Conservation (phyloP, 768 basidiomycete species). For the Sporobolomyces roseus region DNA sequence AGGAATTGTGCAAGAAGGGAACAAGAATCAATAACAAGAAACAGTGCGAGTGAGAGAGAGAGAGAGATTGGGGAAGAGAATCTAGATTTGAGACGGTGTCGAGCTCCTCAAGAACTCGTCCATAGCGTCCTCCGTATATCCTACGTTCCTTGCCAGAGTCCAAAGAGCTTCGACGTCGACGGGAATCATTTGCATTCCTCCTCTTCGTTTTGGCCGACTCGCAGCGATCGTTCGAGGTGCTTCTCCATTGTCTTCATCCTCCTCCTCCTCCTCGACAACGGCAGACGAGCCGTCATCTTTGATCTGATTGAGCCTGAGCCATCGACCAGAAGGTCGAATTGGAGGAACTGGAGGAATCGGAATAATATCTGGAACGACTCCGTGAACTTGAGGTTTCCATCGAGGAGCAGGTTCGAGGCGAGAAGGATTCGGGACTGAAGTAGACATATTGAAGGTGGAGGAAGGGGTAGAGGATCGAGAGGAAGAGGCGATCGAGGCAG, state of each 20-base stretch:
- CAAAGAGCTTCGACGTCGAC: slow-evolving; percentile 13
- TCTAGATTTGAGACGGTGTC: too few species aligned
- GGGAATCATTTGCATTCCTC: slow-evolving; percentile 16
- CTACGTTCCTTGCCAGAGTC: neutral
- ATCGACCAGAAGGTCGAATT: slow-evolving; percentile 26
- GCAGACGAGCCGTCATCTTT: neutral
- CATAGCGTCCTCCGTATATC: slow-evolving; percentile 6
- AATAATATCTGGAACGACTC: neutral
- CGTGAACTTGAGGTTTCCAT: slow-evolving; percentile 4
- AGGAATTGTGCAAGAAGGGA: too few species aligned
- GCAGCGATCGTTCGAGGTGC: slow-evolving; percentile 6
- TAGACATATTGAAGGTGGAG: neutral
- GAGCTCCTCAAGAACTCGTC: neutral
- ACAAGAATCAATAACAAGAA: too few species aligned
- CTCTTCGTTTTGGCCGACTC: slow-evolving; percentile 15
- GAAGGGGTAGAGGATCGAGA: neutral
- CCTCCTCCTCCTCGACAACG: slow-evolving; percentile 4
- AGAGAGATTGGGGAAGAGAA: neutral
- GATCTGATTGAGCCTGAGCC: slow-evolving; percentile 25
- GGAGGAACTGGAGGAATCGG: slow-evolving; percentile 20
- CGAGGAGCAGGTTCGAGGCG: neutral
- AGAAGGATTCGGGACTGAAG: neutral
- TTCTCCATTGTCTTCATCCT: neutral
- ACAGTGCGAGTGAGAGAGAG: neutral
- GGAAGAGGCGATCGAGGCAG: neutral